phyloP scores from a whole-genome alignment of 805 yeast genomes.

The Lachancea sp. region DNA sequence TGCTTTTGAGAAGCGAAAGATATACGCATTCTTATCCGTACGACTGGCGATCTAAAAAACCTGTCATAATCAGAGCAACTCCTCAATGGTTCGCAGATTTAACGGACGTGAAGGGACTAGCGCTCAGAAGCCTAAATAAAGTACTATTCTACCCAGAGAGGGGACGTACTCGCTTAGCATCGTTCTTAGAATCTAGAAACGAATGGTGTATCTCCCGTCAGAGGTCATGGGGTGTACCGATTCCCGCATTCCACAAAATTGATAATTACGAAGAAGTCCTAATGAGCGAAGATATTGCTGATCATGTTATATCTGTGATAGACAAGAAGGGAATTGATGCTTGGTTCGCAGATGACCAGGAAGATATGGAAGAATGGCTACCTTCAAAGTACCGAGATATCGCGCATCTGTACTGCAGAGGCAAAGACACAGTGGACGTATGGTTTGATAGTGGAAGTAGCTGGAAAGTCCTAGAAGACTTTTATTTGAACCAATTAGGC shows the following conservation, averaged over 20 bases:
- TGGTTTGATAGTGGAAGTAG: slow-evolving; percentile 98
- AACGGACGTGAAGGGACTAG: slow-evolving; percentile 57
- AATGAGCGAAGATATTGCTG: slow-evolving; percentile 49
- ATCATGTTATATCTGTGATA: slow-evolving; percentile 51
- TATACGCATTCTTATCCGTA: slow-evolving; percentile 86
- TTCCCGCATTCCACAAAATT: slow-evolving; percentile 70
- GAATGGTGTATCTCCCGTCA: slow-evolving; percentile 99
- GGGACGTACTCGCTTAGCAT: slow-evolving; percentile 62
- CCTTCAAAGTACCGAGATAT: slow-evolving; percentile 44
- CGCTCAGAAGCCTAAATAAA: slow-evolving; percentile 49
- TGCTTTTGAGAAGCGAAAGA: slow-evolving; percentile 44
- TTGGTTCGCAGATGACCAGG: slow-evolving; percentile 64
- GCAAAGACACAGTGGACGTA: slow-evolving; percentile 93
- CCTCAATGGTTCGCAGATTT: slow-evolving; percentile 97
- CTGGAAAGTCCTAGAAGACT: slow-evolving; percentile 49
- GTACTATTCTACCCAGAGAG: slow-evolving; percentile 71
- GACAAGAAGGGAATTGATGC: slow-evolving; percentile 58
- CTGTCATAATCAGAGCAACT: slow-evolving; percentile 90
- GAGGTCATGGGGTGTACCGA: slow-evolving; percentile 96
- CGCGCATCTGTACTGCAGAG: slow-evolving; percentile 48
- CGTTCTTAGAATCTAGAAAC: slow-evolving; percentile 69
- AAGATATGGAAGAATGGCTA: slow-evolving; percentile 51
- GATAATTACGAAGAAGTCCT: slow-evolving; percentile 55
- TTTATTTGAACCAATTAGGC: slow-evolving; percentile 33
- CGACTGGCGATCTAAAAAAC: slow-evolving; percentile 95